phyloP scores from a whole-genome alignment of 371 early-diverging fungal species.

The Mortierella sp. region DNA sequence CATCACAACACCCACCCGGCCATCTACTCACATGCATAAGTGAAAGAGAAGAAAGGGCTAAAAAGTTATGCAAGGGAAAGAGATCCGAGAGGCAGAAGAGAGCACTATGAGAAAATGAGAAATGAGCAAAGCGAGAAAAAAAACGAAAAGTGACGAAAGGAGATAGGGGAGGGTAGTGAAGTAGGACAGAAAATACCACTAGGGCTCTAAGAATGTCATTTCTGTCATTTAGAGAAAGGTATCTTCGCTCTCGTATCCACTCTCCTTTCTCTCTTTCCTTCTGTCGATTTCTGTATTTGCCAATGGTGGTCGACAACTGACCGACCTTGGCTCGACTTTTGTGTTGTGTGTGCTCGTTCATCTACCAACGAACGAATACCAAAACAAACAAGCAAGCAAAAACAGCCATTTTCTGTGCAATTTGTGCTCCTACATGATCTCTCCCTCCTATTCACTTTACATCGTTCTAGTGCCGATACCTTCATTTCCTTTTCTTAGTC shows the following conservation, averaged over 20 bases:
- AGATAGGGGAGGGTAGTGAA: too few relatives aligned
- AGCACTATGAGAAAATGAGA: not conserved
- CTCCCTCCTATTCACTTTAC: not conserved
- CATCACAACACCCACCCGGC: not conserved
- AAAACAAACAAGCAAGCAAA: not conserved
- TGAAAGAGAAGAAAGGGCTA: not conserved
- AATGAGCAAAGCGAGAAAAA: not conserved
- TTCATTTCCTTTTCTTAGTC: not conserved
- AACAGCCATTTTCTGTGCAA: not conserved
- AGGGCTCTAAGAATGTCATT: not conserved
- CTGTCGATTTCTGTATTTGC: not conserved
- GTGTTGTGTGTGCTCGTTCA: not conserved
- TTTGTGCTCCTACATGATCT: not conserved
- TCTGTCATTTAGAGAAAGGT: not conserved
- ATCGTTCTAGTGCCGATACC: not conserved
- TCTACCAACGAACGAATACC: not conserved
- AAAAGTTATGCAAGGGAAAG: constrained; percentile 15
- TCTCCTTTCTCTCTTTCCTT: not conserved
- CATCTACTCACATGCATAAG: constrained; percentile 3
- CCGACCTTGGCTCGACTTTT: not conserved
- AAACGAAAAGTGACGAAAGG: not conserved
- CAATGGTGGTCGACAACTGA: not conserved
- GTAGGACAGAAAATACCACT: not conserved
- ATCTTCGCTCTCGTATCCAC: not conserved
- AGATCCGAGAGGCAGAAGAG: constrained; percentile 6